A percentile compares a stretch with the other conserved stretches of the same genome.
Conservation (phyloP, 1,139 yeast genomes). For the Hanseniaspora sp. region DNA sequence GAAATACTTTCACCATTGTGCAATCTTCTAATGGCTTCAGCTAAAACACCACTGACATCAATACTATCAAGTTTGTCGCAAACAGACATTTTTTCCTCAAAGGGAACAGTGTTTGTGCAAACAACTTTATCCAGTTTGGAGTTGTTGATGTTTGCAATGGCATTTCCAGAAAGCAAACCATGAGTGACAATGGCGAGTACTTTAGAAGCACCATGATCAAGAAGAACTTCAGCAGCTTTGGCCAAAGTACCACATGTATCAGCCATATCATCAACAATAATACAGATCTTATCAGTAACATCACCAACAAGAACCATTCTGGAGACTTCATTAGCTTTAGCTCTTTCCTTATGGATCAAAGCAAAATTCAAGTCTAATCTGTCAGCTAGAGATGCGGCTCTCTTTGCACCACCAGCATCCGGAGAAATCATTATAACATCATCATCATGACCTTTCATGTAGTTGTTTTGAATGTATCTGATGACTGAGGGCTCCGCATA, state of each 20-base stretch:
- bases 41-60: constrained; percentile 62
- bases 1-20: constrained; percentile 79
- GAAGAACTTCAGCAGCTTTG: constrained; percentile 48
- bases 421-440: constrained; percentile 74
- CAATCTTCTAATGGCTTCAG: constrained; percentile 69
- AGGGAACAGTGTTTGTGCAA: constrained; percentile 69
- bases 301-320: constrained; percentile 75
- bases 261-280: constrained; percentile 73
- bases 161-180: constrained; percentile 66
- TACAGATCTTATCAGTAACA: constrained; percentile 56
- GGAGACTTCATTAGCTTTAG: constrained; percentile 66
- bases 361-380: constrained; percentile 67
- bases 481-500: constrained; percentile 72
- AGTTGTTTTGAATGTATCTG: constrained; percentile 49
- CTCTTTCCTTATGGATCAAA: constrained; percentile 70
- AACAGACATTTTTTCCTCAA: constrained; percentile 48
- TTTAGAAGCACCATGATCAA: constrained; percentile 60
- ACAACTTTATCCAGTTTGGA: constrained; percentile 53
- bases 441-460: constrained; percentile 28
- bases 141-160: constrained; percentile 49
- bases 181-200: constrained; percentile 72
- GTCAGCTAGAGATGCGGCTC: constrained; percentile 72
- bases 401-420: constrained; percentile 79
- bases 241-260: constrained; percentile 76
- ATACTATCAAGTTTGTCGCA: constrained; percentile 41